Conservation (phyloP, 208 protist species). For the Porcisia deanei region DNA sequence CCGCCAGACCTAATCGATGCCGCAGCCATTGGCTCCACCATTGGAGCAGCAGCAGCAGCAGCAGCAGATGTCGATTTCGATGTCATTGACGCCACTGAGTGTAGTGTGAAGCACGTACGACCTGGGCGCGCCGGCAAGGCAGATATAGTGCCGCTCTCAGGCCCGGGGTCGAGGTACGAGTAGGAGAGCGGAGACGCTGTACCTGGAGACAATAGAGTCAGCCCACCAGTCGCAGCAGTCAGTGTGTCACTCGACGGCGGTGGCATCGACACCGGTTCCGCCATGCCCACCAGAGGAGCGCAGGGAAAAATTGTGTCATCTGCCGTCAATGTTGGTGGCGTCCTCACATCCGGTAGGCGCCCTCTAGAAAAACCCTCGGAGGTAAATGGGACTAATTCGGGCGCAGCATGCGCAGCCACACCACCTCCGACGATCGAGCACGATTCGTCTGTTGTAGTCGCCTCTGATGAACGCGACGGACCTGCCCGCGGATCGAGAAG, state of each 20-base stretch:
- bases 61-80: background rate
- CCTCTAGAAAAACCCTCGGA: background rate
- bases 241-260: background rate
- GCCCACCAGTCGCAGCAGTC: background rate
- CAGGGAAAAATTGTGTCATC: background rate
- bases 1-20: background rate
- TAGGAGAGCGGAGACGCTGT: background rate
- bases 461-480: background rate
- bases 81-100: background rate
- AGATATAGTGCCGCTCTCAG: background rate
- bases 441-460: background rate
- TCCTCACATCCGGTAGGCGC: background rate
- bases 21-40: background rate
- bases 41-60: background rate
- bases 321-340: background rate
- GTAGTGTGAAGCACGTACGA: slow-evolving; percentile 31
- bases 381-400: background rate
- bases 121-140: slow-evolving; percentile 11
- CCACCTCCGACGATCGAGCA: background rate
- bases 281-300: background rate
- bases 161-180: background rate
- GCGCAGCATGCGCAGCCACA: background rate
- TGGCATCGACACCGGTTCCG: background rate
- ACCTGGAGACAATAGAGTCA: background rate
- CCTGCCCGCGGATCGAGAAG: background rate